Conservation (phyloP, 2,329 filamentous ascomycete species). For the Zarea fungicola region DNA sequence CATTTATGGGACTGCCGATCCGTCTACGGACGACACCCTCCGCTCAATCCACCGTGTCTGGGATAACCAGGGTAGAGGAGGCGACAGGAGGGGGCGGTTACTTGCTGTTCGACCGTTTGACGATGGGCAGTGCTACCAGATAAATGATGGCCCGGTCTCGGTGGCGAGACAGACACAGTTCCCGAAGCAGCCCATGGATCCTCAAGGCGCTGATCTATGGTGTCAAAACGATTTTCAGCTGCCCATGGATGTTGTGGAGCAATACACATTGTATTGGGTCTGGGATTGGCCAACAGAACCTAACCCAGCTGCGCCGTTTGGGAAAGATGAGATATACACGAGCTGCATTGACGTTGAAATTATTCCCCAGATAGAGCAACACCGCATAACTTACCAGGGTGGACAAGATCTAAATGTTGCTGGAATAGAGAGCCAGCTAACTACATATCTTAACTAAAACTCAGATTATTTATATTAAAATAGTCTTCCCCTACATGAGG, state of each 20-base stretch:
- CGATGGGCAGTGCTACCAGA: conserved; percentile 2
- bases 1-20: neutral
- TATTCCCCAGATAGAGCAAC: neutral
- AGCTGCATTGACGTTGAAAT: conserved; percentile 5
- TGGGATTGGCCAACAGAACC: neutral
- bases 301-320: neutral
- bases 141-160: neutral
- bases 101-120: neutral
- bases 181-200: neutral
- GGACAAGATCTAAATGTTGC: neutral
- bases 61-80: neutral
- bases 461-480: no score
- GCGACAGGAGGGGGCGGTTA: neutral
- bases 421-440: conserved; percentile 1
- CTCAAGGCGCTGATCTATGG: neutral
- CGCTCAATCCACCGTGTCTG: neutral
- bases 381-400: neutral
- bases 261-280: neutral
- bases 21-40: neutral
- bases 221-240: neutral
- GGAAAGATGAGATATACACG: conserved; percentile 1
- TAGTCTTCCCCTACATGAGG: no score
- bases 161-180: neutral
- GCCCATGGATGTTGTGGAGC: neutral
- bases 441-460: no score